phyloP scores from a whole-genome alignment of 2,329 filamentous ascomycete species.

The Fonsecaea monophora region DNA sequence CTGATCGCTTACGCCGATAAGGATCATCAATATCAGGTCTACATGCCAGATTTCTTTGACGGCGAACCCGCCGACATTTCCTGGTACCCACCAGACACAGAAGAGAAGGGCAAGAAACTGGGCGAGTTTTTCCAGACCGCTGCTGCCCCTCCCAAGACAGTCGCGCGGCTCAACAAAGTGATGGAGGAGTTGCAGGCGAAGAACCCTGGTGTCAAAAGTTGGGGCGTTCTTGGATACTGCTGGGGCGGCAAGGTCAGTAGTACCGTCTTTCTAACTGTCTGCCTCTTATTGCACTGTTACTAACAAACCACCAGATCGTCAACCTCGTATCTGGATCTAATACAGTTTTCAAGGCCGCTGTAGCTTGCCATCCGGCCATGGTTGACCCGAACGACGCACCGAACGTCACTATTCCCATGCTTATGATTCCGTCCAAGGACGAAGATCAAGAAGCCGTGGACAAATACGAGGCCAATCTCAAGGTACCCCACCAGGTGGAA shows the following conservation, averaged over 20 bases:
- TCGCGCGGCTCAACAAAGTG: constrained; percentile 62
- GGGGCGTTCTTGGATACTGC: constrained; percentile 68
- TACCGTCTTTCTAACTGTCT: neutral
- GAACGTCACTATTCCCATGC: constrained; percentile 62
- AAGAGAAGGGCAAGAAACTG: constrained; percentile 66
- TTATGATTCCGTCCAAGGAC: constrained; percentile 64
- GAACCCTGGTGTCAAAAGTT: constrained; percentile 57
- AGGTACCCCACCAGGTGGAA: constrained; percentile 51
- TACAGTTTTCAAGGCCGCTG: constrained; percentile 64
- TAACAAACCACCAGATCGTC: constrained; percentile 29
- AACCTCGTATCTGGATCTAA: constrained; percentile 64
- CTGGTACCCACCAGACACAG: constrained; percentile 66
- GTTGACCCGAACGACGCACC: constrained; percentile 64
- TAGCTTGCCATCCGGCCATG: constrained; percentile 66
- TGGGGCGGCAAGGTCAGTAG: constrained; percentile 58
- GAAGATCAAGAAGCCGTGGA: constrained; percentile 59
- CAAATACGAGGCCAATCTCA: constrained; percentile 49
- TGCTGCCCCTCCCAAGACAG: constrained; percentile 64
- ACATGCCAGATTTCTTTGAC: constrained; percentile 91
- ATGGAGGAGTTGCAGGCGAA: constrained; percentile 61
- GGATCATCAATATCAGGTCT: constrained; percentile 77
- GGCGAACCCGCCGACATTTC: constrained; percentile 71
- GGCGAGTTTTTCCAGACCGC: constrained; percentile 64
- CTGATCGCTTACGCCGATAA: constrained; percentile 69
- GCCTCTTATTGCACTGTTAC: neutral